These are phyloP conservation scores for Fusarium goolgardi DNA, from an alignment of 2,329 filamentous ascomycete genomes.

Conservation along the genomic window DNA sequence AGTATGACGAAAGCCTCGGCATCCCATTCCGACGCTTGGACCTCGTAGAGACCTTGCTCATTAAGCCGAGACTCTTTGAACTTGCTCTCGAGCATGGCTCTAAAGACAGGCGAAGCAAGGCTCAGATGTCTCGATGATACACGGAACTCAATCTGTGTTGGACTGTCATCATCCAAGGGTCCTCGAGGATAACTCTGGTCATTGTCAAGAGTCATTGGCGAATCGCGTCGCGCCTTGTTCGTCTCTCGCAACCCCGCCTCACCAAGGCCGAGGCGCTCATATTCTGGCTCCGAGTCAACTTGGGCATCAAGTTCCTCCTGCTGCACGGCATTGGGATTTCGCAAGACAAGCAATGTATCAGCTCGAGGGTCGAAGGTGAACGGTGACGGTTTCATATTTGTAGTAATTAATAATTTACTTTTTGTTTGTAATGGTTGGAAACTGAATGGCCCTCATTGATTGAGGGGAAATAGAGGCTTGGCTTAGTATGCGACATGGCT, in stretches of 20 bases:
- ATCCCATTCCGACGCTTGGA: conserved; percentile 44
- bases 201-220: conserved; percentile 23
- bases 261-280: conserved; percentile 10
- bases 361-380: conserved; percentile 28
- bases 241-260: conserved; percentile 17
- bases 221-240: conserved; percentile 16
- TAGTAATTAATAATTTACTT: neutral
- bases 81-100: conserved; percentile 24
- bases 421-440: conserved; percentile 1
- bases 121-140: conserved; percentile 34
- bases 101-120: conserved; percentile 31
- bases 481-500: conserved; percentile 23
- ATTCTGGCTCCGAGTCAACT: conserved; percentile 24
- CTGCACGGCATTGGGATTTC: conserved; percentile 11
- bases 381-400: conserved; percentile 21
- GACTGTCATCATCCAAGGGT: neutral
- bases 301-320: conserved; percentile 1
- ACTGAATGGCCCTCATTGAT: neutral
- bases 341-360: conserved; percentile 23
- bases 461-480: conserved; percentile 26
- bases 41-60: conserved; percentile 14
- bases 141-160: conserved; percentile 15
- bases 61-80: conserved; percentile 20
- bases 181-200: conserved; percentile 18
- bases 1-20: conserved; percentile 45